phyloP scores from a whole-genome alignment of 495 filamentous ascomycete species.

The Parathielavia hyrcaniae region DNA sequence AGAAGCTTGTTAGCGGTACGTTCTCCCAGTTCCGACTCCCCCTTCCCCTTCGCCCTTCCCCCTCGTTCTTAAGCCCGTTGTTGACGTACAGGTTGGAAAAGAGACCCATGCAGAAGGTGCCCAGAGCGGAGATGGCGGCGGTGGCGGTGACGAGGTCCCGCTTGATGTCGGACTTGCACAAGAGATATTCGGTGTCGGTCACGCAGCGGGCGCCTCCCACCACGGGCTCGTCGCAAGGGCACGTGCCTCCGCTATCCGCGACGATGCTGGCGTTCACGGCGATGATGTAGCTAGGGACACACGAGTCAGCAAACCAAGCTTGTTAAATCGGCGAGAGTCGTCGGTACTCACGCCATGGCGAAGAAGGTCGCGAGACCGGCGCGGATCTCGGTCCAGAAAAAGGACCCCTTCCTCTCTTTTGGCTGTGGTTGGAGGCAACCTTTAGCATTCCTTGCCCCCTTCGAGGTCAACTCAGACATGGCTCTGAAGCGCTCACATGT shows the following conservation, averaged over 20 bases:
- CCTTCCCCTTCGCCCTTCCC: too few species aligned
- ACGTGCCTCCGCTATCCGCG: constrained; percentile 55
- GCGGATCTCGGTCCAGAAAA: constrained; percentile 72
- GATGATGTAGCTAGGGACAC: constrained; percentile 49
- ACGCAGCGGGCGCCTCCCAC: constrained; percentile 44
- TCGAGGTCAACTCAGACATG: constrained; percentile 9
- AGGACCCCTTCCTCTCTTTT: constrained; percentile 63
- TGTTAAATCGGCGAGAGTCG: neutral
- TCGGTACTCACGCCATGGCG: constrained; percentile 61
- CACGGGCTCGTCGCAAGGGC: constrained; percentile 52
- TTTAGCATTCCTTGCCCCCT: constrained; percentile 45
- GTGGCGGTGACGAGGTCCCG: constrained; percentile 74
- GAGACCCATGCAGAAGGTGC: constrained; percentile 68
- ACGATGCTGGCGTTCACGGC: constrained; percentile 66
- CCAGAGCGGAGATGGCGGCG: constrained; percentile 65
- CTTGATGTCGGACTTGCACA: constrained; percentile 61
- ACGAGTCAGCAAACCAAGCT: constrained; percentile 5
- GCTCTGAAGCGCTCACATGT: constrained; percentile 50
- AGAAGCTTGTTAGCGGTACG: constrained; percentile 5
- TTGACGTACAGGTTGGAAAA: constrained; percentile 50
- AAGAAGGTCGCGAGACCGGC: constrained; percentile 78
- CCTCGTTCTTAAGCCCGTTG: neutral
- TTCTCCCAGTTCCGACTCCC: too few species aligned
- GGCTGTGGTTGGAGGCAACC: constrained; percentile 52
- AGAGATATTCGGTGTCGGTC: constrained; percentile 53